Base-by-base conservation (phyloP, 805 yeast genomes). In the Candida coquimbonensis region DNA sequence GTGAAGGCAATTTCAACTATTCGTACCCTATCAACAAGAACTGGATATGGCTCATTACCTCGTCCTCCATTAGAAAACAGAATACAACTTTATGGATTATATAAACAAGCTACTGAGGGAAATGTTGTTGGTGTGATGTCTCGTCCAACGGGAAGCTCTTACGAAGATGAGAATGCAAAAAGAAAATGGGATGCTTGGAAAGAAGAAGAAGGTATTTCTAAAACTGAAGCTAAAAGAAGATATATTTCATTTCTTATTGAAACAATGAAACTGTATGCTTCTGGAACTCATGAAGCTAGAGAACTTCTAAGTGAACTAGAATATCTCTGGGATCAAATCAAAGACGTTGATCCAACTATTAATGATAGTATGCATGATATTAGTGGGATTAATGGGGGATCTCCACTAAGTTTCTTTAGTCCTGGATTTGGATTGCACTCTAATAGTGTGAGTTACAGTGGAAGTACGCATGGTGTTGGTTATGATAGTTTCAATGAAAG, bases 131-230 rank as follows among this genome's bases (percentile, higher is more conserved):
- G 82, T 2, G 70, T 83, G 37, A 74, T 84, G 78, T 73, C 75
- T 3, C 66, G 88, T 40, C 91, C 91, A 0, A 62, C 64, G 1
- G 90, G 89, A 5, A 63, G 61, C 37, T 63, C 75, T 1, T 68
- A 76, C 9, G 87, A 81, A 52, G 87, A 80, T 55, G 82, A 75
- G 51, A 81, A 81, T 4, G 83, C 83, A 9, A 76, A 77, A 57
- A 74, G 79, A 53, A 87, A 87, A 60, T 85, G 89, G 83, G 90
- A 84, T 54, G 88, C 95, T 0, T 87, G 96, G 96, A 79, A 82
- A 52, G 62, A 74, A 24, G 86, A 84, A 55, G 78, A 80, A 50
- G 95, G 95, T 0, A 57, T 84, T 26, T 57, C 78, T 17, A 74
- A 72, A 48, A 77, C 83, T 0, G 87, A 84, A 54, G 95, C 95